Percentiles rank a stretch among this genome's conserved stretches.
phyloP scores from a whole-genome alignment of 163 green algal genomes.

The Scenedesmus sp. region DNA sequence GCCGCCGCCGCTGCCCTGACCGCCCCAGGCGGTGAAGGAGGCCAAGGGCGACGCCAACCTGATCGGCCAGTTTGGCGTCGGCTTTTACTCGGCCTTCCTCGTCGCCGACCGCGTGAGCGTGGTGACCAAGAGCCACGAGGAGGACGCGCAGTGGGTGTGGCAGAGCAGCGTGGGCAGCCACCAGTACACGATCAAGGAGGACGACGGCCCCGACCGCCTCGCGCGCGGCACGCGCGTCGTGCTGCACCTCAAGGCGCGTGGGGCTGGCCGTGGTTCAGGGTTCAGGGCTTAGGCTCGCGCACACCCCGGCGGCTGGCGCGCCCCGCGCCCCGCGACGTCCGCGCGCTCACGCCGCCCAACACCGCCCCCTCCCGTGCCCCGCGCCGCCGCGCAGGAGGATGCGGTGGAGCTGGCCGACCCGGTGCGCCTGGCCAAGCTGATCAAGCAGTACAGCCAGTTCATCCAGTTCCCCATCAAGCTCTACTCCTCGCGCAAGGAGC shows the following conservation, averaged over 20 bases:
- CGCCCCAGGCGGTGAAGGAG: slow-evolving; percentile 90
- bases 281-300: background rate
- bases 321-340: no score
- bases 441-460: slow-evolving; percentile 99
- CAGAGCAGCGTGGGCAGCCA: slow-evolving; percentile 84
- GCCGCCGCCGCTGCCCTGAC: no score
- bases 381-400: slow-evolving; percentile 78
- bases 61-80: slow-evolving; percentile 98
- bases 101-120: slow-evolving; percentile 89
- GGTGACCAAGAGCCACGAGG: slow-evolving; percentile 78
- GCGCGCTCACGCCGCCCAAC: no score
- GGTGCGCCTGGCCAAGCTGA: slow-evolving; percentile 79
- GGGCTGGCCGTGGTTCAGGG: background rate
- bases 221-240: slow-evolving; percentile 53
- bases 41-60: slow-evolving; percentile 90
- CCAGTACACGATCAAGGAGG: slow-evolving; percentile 79
- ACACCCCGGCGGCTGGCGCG: background rate
- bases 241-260: slow-evolving; percentile 40
- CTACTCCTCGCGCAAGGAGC: slow-evolving; percentile 68
- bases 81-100: slow-evolving; percentile 99
- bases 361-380: background rate
- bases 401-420: slow-evolving; percentile 81
- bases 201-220: slow-evolving; percentile 60
- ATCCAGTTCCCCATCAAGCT: slow-evolving; percentile 98
- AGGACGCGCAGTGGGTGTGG: slow-evolving; percentile 91